A percentile compares a stretch with the other conserved stretches of the same genome.
Conservation (phyloP, 2,329 filamentous ascomycete genomes). For the Apiospora marii region DNA sequence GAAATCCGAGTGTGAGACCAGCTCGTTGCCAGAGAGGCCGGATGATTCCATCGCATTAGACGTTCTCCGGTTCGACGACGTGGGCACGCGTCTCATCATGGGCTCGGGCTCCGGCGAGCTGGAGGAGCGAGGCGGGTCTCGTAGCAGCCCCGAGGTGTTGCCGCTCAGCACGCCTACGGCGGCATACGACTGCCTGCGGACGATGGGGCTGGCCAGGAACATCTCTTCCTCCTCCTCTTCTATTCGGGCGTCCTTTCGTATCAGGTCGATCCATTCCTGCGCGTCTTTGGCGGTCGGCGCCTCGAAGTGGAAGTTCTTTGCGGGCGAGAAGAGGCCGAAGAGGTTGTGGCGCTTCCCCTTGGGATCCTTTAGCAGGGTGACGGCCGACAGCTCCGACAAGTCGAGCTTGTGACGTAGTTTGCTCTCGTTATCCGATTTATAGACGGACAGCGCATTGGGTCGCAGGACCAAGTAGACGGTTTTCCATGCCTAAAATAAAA, state of each 20-base stretch:
- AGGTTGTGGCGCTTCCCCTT: constrained; percentile 87
- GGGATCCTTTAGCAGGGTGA: constrained; percentile 86
- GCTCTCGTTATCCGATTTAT: constrained; percentile 90
- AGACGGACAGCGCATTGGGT: constrained; percentile 88
- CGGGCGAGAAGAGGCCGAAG: constrained; percentile 91
- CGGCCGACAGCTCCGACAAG: constrained; percentile 88
- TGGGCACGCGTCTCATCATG: constrained; percentile 44
- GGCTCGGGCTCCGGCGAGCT: constrained; percentile 69
- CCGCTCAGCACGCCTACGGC: constrained; percentile 37
- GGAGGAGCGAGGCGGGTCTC: constrained; percentile 42
- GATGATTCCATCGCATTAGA: constrained; percentile 73
- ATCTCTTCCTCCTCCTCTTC: constrained; percentile 90
- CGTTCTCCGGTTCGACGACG: constrained; percentile 53
- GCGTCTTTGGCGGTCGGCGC: constrained; percentile 77
- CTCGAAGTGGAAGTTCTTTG: constrained; percentile 91
- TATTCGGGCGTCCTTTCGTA: constrained; percentile 80
- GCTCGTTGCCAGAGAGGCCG: constrained; percentile 67
- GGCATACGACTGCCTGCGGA: constrained; percentile 55
- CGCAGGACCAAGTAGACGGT: constrained; percentile 87
- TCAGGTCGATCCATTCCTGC: constrained; percentile 84
- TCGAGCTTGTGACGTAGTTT: constrained; percentile 89
- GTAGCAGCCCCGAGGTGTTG: constrained; percentile 33
- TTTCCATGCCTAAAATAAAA: constrained; percentile 79
- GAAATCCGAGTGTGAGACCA: constrained; percentile 86
- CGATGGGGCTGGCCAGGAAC: constrained; percentile 72